Evolutionary conservation across 2,329 filamentous ascomycete genomes (phyloP), one percentile per base, ranked within the genome.

Genomic region (Cytospora piceae): DNA sequence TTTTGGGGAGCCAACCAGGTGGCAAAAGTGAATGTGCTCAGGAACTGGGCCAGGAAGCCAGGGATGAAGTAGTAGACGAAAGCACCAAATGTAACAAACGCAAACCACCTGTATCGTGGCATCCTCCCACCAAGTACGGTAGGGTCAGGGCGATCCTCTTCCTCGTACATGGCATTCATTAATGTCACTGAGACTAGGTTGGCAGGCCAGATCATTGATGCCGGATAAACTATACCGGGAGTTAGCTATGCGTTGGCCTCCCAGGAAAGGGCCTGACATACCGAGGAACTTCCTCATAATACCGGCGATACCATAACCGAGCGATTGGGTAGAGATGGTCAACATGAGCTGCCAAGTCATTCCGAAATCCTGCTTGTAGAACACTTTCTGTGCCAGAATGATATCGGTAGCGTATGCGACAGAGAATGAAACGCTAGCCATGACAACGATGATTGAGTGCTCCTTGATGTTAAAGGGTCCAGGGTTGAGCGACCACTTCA

Each of bases 391-490:
- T 0, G 90, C 90, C 2, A 92, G 80, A 54, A 93, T 84, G 34
- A 92, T 88, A 70, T 93, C 90, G 0, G 90, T 92, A 0, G 89
- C 89, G 71, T 93, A 93, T 4, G 89, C 88, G 7, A 83, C 87
- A 58, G 79, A 88, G 69, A 91, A 90, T 6, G 88, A 87, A 7
- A 91, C 88, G 72, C 90, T 87, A 20, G 90, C 89, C 86, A 90
- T 90, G 69, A 90, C 85, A 22, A 87, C 85, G 64, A 91, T 89
- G 67, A 91, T 83, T 52, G 86, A 78, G 73, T 90, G 88, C 72
- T 91, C 88, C 74, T 91, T 91, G 73, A 89, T 82, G 71, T 89
- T 91, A 76, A 91, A 91, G 0, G 87, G 87, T 0, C 87, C 87
- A 0, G 88, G 87, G 64, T 90, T 90, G n/a, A 90, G 76, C 27